Evolutionary conservation across 768 basidiomycete species (phyloP).

Genomic region (Leccinum aurantiacum): DNA sequence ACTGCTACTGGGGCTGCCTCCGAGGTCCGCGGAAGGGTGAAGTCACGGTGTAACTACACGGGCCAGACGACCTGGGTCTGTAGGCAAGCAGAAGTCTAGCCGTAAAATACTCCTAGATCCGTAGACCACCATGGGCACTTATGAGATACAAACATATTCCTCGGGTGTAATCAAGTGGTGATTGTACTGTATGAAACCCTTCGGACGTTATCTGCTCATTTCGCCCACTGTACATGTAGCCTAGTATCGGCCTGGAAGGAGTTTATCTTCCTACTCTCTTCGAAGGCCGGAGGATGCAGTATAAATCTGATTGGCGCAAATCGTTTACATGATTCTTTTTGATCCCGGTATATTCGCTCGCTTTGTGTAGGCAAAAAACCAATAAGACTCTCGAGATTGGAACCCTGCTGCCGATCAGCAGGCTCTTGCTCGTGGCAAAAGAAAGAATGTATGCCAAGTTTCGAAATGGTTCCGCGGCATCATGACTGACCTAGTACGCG

Average conservation of each 20-base stretch:
- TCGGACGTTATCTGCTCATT: slow-evolving; percentile 51
- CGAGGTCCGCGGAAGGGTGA: too few relatives aligned
- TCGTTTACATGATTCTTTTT: slow-evolving; percentile 76
- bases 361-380: not conserved
- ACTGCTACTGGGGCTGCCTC: not conserved
- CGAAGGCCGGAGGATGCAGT: slow-evolving; percentile 94
- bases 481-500: not conserved
- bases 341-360: slow-evolving; percentile 59
- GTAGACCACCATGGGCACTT: not conserved
- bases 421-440: slow-evolving; percentile 95
- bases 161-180: slow-evolving; percentile 66
- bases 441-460: slow-evolving; percentile 79
- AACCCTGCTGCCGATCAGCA: slow-evolving; percentile 99
- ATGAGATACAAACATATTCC: not conserved
- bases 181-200: slow-evolving; percentile 98
- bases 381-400: slow-evolving; percentile 67
- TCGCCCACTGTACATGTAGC: too few relatives aligned
- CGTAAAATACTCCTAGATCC: too few relatives aligned
- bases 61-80: too few relatives aligned
- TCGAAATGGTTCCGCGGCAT: not conserved
- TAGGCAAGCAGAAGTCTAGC: too few relatives aligned
- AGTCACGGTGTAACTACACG: too few relatives aligned
- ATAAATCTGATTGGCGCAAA: slow-evolving; percentile 98
- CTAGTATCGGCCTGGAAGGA: slow-evolving; percentile 55
- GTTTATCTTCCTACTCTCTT: slow-evolving; percentile 91